Base-by-base conservation (phyloP, 1,139 yeast genomes). In the Arxiozyma heterogenica region DNA sequence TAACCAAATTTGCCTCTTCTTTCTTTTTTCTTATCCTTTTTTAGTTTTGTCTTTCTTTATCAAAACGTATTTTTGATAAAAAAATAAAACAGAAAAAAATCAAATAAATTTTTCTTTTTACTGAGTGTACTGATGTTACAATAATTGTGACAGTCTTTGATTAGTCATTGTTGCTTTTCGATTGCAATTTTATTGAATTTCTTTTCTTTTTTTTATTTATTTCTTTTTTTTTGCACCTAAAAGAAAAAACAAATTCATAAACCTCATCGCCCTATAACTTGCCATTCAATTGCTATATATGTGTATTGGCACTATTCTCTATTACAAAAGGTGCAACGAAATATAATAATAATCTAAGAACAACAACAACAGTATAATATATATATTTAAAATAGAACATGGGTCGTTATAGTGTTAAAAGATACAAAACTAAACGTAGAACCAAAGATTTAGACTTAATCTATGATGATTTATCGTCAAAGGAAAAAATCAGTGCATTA, bases 401-500 rank as follows among this genome's bases (percentile, higher is more conserved):
- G 96, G 96, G 96, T 55, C 82, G 95, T 75, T 86, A 86, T 67
- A 83, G 91, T 58, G 90, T 86, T 25, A 84, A 75, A 66, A 71
- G 82, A 75, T 86, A 84, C 67, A 86, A 86, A 75, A 84, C 91
- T 7, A 86, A 86, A 71, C 82, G 94, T 77, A 81, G 89, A 77
- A 82, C 86, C 2, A 82, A 90, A 67, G 97, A 90, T 65, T 74
- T 88, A 60, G 98, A 93, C 68, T 81, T 85, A 64, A 85, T 93
- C 61, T 81, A 85, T 66, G 77, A 81, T 49, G 98, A 93, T 66
- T 71, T 93, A 57, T 75, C 85, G 8, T 73, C 82, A 18, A 77
- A 80, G 53, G 85, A 84, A 53, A 74, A 84, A 25, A 84, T 89
- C 54, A 69, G 76, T 51, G 74, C 76, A 51, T 75, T 91, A 57